Conservation (phyloP, 495 filamentous ascomycete genomes). For the Halenospora varia region DNA sequence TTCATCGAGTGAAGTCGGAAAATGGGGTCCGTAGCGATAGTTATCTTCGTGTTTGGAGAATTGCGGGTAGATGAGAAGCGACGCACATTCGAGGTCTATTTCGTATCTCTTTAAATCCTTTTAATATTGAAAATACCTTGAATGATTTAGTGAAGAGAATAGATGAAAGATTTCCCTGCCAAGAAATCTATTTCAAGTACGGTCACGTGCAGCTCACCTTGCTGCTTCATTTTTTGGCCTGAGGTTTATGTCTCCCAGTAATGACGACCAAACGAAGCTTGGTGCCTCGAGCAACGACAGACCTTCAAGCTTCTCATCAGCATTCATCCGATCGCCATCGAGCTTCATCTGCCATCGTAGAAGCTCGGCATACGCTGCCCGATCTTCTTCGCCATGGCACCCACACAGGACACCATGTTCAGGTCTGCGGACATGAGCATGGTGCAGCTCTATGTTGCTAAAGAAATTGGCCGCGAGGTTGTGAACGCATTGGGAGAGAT, state of each 20-base stretch:
- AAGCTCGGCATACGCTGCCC: constrained; percentile 4
- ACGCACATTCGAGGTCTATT: too few relatives aligned
- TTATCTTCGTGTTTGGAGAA: too few relatives aligned
- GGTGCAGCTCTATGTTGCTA: constrained; percentile 98
- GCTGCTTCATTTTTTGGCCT: too few relatives aligned
- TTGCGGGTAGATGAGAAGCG: too few relatives aligned
- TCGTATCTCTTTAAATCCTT: too few relatives aligned
- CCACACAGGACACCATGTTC: constrained; percentile 85
- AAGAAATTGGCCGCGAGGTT: constrained; percentile 96
- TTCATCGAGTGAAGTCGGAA: too few relatives aligned
- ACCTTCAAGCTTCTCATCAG: constrained; percentile 6
- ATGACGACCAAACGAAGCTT: not conserved
- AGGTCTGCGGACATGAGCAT: constrained; percentile 99
- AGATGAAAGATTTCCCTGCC: too few relatives aligned
- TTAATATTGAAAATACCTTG: too few relatives aligned
- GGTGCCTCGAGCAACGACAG: not conserved
- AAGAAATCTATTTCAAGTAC: too few relatives aligned
- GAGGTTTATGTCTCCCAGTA: not conserved
- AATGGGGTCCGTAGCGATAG: too few relatives aligned
- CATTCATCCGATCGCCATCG: constrained; percentile 5
- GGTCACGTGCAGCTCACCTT: too few relatives aligned
- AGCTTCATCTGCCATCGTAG: not conserved
- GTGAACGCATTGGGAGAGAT: constrained; percentile 95
- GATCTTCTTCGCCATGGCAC: constrained; percentile 38
- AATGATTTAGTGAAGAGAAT: too few relatives aligned